Evolutionary conservation across 306 rosid species (phyloP), one percentile per base, ranked within the genome.

Genomic region (Inga leiocalycina): DNA sequence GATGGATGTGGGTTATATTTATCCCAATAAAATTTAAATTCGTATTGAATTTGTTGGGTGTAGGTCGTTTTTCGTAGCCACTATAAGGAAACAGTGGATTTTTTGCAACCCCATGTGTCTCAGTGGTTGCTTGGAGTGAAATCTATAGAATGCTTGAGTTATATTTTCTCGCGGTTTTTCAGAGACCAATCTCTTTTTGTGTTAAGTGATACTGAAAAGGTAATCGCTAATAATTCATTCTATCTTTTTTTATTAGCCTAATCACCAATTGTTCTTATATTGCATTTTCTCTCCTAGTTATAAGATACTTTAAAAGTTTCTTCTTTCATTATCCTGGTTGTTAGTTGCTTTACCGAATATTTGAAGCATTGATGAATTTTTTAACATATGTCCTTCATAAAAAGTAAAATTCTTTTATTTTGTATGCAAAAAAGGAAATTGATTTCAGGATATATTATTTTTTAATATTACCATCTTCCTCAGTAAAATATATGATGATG

Each of bases 61-160:
- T 71, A 85, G 88, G 65, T 10, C 34, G 5, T 4, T 24, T 77
- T 81, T 78, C 84, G 34, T 37, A 34, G 19, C 27, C 43, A 64
- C 35, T 85, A 71, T 46, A 37, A 64, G 45, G 44, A n/a, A 52
- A 41, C 85, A n/a, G 54, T 71, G 77, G 52, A 41, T 49, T 59
- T 80, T 44, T 76, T 85, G 46, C 72, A 65, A 81, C 73, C 30
- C 65, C 4, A n/a, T 4, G 19, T 81, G 51, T 49, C 65, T 56
- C 22, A 22, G 19, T 10, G 54, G 7, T 10, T 41, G 43, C 3
- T 85, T 37, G 74, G 54, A 17, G 83, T 82, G 3, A 81, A 22
- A 71, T 51, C 66, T 51, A 69, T 81, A n/a, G 82, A 81, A 54
- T 72, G 62, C 79, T 69, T 85, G 75, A 49, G 83, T 72, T 14